Conservation (phyloP, 2,329 filamentous ascomycete species). For the Diaporthe batatas region DNA sequence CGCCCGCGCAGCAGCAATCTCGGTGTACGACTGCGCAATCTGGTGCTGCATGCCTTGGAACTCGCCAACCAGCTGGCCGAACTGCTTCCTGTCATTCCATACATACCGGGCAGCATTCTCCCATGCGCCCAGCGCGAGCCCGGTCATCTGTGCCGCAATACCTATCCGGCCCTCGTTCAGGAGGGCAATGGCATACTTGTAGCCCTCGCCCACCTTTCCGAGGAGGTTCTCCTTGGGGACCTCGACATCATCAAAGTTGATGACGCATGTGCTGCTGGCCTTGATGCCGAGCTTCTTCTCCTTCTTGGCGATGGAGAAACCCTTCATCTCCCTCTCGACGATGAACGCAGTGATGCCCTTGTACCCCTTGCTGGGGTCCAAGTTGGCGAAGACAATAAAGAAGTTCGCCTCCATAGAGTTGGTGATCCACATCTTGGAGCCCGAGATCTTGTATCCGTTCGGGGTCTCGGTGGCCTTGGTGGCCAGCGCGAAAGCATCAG, state of each 20-base stretch:
- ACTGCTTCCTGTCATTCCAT: slow-evolving; percentile 99
- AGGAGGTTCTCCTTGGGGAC: slow-evolving; percentile 90
- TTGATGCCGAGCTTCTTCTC: slow-evolving; percentile 99
- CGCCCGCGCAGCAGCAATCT: slow-evolving; percentile 91
- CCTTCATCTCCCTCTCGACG: slow-evolving; percentile 88
- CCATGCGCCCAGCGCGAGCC: slow-evolving; percentile 92
- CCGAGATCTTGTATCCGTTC: slow-evolving; percentile 87
- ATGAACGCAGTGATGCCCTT: slow-evolving; percentile 97
- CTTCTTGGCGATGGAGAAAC: slow-evolving; percentile 98
- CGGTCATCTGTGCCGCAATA: slow-evolving; percentile 99
- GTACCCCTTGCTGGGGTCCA: slow-evolving; percentile 93
- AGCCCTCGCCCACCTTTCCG: slow-evolving; percentile 89
- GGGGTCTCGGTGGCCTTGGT: slow-evolving; percentile 89
- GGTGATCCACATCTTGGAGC: slow-evolving; percentile 99
- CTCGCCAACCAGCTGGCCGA: slow-evolving; percentile 91
- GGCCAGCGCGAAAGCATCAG: slow-evolving; percentile 94
- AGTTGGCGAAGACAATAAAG: slow-evolving; percentile 98
- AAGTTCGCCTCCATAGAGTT: slow-evolving; percentile 94
- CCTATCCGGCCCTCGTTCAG: slow-evolving; percentile 98
- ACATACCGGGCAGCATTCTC: slow-evolving; percentile 96
- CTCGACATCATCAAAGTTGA: slow-evolving; percentile 97
- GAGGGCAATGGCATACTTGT: slow-evolving; percentile 96
- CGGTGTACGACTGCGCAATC: slow-evolving; percentile 93
- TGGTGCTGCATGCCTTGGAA: slow-evolving; percentile 99
- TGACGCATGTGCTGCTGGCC: slow-evolving; percentile 94